Evolutionary conservation across 176 grass and related monocot species (phyloP).

Genomic region (Secale cereale): DNA sequence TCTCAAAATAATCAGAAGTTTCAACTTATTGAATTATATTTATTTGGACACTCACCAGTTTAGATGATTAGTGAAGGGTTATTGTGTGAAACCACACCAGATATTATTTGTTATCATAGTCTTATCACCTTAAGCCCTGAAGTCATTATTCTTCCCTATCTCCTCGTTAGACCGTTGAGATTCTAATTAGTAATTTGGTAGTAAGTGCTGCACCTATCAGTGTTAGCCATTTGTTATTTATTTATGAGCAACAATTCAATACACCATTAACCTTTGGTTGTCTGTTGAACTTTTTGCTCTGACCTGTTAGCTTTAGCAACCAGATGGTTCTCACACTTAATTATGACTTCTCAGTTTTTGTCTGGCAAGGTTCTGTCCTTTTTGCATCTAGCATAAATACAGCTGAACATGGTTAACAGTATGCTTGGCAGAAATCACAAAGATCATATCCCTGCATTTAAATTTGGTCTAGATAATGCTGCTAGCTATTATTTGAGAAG

Average conservation of each 20-base stretch:
- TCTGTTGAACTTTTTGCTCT: not conserved
- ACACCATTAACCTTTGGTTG: not conserved
- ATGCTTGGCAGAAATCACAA: not conserved
- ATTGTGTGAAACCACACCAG: not conserved
- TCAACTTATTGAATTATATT: not conserved
- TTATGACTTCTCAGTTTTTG: not conserved
- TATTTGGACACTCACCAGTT: not conserved
- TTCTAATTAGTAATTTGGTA: constrained; percentile 5
- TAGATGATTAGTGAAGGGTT: not conserved
- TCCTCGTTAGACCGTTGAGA: not conserved
- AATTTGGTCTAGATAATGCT: not conserved
- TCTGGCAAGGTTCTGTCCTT: not conserved
- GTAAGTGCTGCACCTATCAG: not conserved
- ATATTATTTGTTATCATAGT: not conserved
- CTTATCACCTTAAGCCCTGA: not conserved
- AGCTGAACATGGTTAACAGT: not conserved
- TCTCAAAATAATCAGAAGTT: not conserved
- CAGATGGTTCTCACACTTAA: not conserved
- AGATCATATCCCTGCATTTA: not conserved
- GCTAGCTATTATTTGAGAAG: not conserved
- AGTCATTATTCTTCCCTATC: not conserved
- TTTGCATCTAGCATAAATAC: not conserved
- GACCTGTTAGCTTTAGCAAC: constrained; percentile 23
- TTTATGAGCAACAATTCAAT: not conserved
- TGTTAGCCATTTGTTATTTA: not conserved